These are phyloP conservation scores for Musa balbisiana DNA, from an alignment of 202 grass and related monocot species.

Conservation along the genomic window DNA sequence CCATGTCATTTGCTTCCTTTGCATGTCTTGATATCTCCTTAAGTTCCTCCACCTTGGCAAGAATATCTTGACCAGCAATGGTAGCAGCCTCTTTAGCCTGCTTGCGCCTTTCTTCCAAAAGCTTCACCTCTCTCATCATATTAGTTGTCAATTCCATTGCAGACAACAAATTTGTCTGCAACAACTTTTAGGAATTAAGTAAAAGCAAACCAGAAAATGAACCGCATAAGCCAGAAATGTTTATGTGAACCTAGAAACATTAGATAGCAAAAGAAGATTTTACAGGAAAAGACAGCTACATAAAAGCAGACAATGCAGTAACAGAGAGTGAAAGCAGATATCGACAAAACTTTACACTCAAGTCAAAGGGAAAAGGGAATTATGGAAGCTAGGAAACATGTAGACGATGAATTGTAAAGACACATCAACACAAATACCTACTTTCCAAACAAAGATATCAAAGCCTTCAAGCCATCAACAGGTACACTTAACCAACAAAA, in stretches of 20 bases:
- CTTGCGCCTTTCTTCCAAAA: constrained; percentile 64
- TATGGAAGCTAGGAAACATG: too few relatives aligned
- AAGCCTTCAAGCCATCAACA: too few relatives aligned
- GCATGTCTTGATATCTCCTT: constrained; percentile 64
- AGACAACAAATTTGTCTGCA: constrained; percentile 62
- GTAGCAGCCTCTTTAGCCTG: constrained; percentile 45
- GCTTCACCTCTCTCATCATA: constrained; percentile 56
- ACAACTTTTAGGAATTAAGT: not conserved
- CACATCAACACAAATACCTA: too few relatives aligned
- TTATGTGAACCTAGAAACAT: not conserved
- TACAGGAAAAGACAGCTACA: too few relatives aligned
- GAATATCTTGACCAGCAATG: constrained; percentile 42
- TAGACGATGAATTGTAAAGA: too few relatives aligned
- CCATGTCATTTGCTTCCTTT: constrained; percentile 83
- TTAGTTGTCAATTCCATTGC: constrained; percentile 48
- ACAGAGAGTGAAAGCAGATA: too few relatives aligned
- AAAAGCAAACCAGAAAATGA: not conserved
- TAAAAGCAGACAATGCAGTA: too few relatives aligned
- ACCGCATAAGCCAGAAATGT: not conserved
- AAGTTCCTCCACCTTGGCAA: constrained; percentile 65
- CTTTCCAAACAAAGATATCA: too few relatives aligned
- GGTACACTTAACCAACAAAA: too few relatives aligned
- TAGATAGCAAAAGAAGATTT: too few relatives aligned
- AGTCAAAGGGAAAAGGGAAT: too few relatives aligned
- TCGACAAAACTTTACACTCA: too few relatives aligned